Percentiles rank a stretch among this genome's conserved stretches.
phyloP scores from a whole-genome alignment of 192 early-diverging fungal genomes.

The Umbelopsis vinacea region DNA sequence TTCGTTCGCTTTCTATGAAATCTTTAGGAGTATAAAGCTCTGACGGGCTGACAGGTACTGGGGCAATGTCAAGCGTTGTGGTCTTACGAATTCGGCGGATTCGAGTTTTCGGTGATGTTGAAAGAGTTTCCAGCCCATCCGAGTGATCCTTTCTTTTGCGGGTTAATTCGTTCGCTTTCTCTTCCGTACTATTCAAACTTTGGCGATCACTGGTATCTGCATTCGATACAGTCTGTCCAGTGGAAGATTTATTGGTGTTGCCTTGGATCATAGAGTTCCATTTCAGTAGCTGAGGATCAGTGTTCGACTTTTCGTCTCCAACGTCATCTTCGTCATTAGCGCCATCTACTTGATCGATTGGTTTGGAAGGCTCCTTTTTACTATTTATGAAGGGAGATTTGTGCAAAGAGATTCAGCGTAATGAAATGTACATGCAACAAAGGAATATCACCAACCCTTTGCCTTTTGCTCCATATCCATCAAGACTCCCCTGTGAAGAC shows the following conservation, averaged over 20 bases:
- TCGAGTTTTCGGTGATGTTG: background rate
- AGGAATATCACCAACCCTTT: background rate
- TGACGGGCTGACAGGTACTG: background rate
- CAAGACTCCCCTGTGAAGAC: background rate
- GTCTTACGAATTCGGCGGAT: background rate
- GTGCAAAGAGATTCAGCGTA: too few species aligned
- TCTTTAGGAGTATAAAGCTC: background rate
- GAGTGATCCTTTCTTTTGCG: background rate
- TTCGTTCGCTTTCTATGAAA: background rate
- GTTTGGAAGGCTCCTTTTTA: background rate
- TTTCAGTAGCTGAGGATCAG: background rate
- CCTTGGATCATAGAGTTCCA: background rate
- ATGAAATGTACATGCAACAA: background rate
- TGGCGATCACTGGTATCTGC: too few species aligned
- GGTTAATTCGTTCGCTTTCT: background rate
- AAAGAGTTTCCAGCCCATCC: background rate
- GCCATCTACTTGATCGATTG: conserved; percentile 30
- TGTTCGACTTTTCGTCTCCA: background rate
- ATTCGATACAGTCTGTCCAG: background rate
- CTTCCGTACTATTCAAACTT: too few species aligned
- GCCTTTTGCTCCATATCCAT: background rate
- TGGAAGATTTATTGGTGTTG: too few species aligned
- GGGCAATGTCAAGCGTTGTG: background rate
- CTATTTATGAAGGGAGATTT: too few species aligned
- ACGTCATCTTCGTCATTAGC: conserved; percentile 5